These are phyloP conservation scores for Macrophomina tecta DNA, from an alignment of 2,329 filamentous ascomycete species.

Conservation along the genomic window DNA sequence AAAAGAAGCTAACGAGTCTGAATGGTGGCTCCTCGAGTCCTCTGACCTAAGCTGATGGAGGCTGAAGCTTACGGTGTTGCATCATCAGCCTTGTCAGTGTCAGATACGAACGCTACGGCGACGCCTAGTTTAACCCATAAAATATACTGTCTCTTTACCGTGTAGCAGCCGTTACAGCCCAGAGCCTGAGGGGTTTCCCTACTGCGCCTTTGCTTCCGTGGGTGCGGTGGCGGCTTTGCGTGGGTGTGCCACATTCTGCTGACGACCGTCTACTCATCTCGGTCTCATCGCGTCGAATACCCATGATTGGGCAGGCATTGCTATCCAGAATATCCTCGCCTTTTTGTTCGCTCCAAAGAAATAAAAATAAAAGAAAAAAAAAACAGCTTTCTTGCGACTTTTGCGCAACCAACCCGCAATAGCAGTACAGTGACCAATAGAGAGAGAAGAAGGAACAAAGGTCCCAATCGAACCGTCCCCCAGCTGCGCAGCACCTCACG, in stretches of 20 bases:
- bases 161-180: constrained; percentile 1
- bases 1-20: too few species aligned
- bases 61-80: constrained; percentile 22
- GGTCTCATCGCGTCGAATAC: neutral
- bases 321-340: too few species aligned
- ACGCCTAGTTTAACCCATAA: neutral
- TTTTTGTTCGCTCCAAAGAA: too few species aligned
- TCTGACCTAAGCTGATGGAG: constrained; percentile 25
- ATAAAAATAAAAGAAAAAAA: too few species aligned
- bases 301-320: neutral
- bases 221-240: neutral
- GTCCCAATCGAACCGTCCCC: too few species aligned
- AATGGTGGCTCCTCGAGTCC: neutral
- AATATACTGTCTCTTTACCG: constrained; percentile 8
- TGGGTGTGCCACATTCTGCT: neutral
- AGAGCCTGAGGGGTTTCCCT: neutral
- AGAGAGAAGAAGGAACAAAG: too few species aligned
- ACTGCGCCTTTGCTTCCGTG: neutral
- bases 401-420: too few species aligned
- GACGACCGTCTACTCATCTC: neutral
- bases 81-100: constrained; percentile 9
- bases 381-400: too few species aligned
- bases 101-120: constrained; percentile 12
- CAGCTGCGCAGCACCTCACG: too few species aligned
- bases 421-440: too few species aligned